Conservation (phyloP, 1,139 yeast species). For the Yamadazyma atlantica region DNA sequence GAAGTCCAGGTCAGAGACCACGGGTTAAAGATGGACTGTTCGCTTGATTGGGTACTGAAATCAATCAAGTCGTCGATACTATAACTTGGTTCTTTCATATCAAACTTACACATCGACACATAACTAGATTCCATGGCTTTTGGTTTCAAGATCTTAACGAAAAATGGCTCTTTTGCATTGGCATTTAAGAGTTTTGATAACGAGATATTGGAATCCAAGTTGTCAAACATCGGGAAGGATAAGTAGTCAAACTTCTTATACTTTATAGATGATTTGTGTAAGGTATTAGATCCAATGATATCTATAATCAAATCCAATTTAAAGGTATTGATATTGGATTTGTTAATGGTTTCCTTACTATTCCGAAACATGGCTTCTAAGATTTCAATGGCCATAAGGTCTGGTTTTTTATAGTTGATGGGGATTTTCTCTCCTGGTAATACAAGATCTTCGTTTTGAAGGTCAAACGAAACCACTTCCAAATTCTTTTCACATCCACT, state of each 20-base stretch:
- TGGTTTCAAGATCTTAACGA: conserved; percentile 39
- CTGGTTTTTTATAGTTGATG: conserved; percentile 39
- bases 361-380: conserved; percentile 33
- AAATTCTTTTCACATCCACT: conserved; percentile 22
- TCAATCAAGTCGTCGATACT: conserved; percentile 29
- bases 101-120: conserved; percentile 40
- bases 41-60: conserved; percentile 18
- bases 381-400: conserved; percentile 40
- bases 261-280: conserved; percentile 31
- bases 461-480: conserved; percentile 34
- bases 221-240: conserved; percentile 31
- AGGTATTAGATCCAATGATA: conserved; percentile 40
- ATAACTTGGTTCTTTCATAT: conserved; percentile 33
- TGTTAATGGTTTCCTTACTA: conserved; percentile 20
- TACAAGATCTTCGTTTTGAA: conserved; percentile 34
- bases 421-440: conserved; percentile 39
- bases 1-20: conserved; percentile 39
- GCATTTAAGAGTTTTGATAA: conserved; percentile 29
- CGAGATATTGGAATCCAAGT: conserved; percentile 17
- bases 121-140: conserved; percentile 31
- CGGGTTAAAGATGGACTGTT: conserved; percentile 24
- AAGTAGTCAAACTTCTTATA: conserved; percentile 31
- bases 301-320: conserved; percentile 42
- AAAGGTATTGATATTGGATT: conserved; percentile 24
- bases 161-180: conserved; percentile 32